A percentile compares a stretch with the other conserved stretches of the same genome.
phyloP scores from a whole-genome alignment of 2,329 filamentous ascomycete genomes.

The Cercospora sp. region DNA sequence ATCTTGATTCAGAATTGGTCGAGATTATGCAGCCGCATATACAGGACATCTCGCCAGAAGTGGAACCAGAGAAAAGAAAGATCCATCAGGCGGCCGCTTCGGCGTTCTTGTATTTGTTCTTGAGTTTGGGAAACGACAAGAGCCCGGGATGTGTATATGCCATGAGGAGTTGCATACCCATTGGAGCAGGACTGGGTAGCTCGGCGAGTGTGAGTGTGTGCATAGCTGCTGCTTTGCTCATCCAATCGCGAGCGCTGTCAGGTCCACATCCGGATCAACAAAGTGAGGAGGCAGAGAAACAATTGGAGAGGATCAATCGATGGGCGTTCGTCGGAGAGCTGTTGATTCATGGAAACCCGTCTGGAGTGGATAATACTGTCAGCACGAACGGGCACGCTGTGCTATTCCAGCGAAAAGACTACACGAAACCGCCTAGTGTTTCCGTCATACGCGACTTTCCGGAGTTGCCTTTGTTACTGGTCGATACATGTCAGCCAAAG shows the following conservation, averaged over 20 bases:
- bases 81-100: slow-evolving; percentile 79
- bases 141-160: slow-evolving; percentile 86
- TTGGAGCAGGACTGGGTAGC: slow-evolving; percentile 85
- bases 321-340: slow-evolving; percentile 98
- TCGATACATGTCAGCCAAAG: slow-evolving; percentile 85
- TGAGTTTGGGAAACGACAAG: slow-evolving; percentile 77
- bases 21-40: slow-evolving; percentile 79
- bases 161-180: slow-evolving; percentile 88
- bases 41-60: slow-evolving; percentile 64
- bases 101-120: slow-evolving; percentile 88
- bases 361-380: slow-evolving; percentile 95
- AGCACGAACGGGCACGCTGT: slow-evolving; percentile 91
- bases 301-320: slow-evolving; percentile 92
- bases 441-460: slow-evolving; percentile 82
- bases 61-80: slow-evolving; percentile 69
- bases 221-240: slow-evolving; percentile 74
- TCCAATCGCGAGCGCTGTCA: slow-evolving; percentile 80
- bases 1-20: slow-evolving; percentile 79
- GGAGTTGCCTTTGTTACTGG: slow-evolving; percentile 82
- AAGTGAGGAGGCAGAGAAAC: slow-evolving; percentile 77
- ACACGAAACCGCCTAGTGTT: slow-evolving; percentile 69
- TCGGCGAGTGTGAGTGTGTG: slow-evolving; percentile 95
- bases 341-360: slow-evolving; percentile 96
- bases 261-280: slow-evolving; percentile 93
- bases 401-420: slow-evolving; percentile 79